Evolutionary conservation across 2,329 filamentous ascomycete species (phyloP).

Genomic region (Diaporthe australafricana): DNA sequence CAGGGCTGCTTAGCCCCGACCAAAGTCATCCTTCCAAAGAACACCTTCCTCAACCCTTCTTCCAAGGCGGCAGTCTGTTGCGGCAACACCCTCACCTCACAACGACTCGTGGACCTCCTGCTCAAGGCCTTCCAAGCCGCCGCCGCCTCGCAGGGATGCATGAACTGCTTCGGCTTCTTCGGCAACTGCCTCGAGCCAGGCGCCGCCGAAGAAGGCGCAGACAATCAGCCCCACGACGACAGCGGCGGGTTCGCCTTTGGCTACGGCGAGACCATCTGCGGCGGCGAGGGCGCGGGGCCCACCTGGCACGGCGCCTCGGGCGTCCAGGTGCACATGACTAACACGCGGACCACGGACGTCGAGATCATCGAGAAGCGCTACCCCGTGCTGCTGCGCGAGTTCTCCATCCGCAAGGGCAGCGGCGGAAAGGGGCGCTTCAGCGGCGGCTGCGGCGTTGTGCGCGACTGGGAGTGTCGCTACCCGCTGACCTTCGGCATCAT

Average conservation of each 20-base stretch:
- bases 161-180: constrained; percentile 39
- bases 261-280: constrained; percentile 48
- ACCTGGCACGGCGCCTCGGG: constrained; percentile 44
- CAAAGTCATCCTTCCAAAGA: constrained; percentile 46
- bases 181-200: constrained; percentile 38
- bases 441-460: constrained; percentile 47
- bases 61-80: constrained; percentile 42
- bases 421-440: constrained; percentile 45
- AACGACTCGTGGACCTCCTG: constrained; percentile 37
- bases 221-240: not conserved
- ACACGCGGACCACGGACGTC: constrained; percentile 45
- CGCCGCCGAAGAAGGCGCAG: constrained; percentile 39
- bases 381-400: constrained; percentile 46
- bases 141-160: constrained; percentile 38
- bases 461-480: constrained; percentile 48
- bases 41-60: constrained; percentile 48
- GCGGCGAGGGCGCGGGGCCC: constrained; percentile 46
- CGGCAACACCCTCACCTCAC: constrained; percentile 34
- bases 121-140: constrained; percentile 40
- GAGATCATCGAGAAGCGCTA: constrained; percentile 50
- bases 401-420: constrained; percentile 43
- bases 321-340: constrained; percentile 45
- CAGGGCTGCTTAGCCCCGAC: constrained; percentile 50
- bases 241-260: constrained; percentile 30
- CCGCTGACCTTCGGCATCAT: constrained; percentile 50